Conservation (phyloP, 306 rosid genomes). For the Corylus avellana region DNA sequence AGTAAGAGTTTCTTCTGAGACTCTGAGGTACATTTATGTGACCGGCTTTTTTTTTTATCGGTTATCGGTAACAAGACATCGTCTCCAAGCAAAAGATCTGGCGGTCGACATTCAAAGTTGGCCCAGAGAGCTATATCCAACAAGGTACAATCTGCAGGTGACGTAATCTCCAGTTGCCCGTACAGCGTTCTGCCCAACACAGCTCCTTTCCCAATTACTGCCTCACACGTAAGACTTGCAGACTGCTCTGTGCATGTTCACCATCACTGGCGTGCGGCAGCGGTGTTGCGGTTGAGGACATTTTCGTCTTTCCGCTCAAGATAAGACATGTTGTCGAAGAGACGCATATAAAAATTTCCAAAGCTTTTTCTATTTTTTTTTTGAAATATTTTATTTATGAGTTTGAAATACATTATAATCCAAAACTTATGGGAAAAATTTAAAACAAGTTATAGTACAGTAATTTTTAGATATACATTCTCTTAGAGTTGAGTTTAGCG, state of each 20-base stretch:
- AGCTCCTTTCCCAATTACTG: not conserved
- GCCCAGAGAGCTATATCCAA: not conserved
- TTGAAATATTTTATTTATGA: no score
- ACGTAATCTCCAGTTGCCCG: conserved; percentile 38
- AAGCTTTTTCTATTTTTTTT: no score
- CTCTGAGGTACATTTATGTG: not conserved
- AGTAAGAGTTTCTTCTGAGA: conserved; percentile 9
- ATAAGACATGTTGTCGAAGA: no score
- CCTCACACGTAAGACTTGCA: conserved; percentile 8
- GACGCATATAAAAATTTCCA: no score
- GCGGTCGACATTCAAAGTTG: conserved; percentile 30
- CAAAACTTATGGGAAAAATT: no score
- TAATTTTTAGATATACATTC: no score
- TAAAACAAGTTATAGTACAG: no score
- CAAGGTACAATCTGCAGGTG: conserved; percentile 36
- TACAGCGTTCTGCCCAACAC: conserved; percentile 12
- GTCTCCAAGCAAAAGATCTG: conserved; percentile 39
- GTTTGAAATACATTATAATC: no score
- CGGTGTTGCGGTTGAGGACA: no score
- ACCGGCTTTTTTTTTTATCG: conserved; percentile 20
- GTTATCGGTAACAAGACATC: conserved; percentile 28
- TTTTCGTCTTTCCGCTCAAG: not conserved
- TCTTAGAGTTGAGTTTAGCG: no score
- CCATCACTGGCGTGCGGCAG: not conserved
- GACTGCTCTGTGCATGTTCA: not conserved